phyloP scores from a whole-genome alignment of 108 stramenopile species.

The Fragilaria crotonensis region DNA sequence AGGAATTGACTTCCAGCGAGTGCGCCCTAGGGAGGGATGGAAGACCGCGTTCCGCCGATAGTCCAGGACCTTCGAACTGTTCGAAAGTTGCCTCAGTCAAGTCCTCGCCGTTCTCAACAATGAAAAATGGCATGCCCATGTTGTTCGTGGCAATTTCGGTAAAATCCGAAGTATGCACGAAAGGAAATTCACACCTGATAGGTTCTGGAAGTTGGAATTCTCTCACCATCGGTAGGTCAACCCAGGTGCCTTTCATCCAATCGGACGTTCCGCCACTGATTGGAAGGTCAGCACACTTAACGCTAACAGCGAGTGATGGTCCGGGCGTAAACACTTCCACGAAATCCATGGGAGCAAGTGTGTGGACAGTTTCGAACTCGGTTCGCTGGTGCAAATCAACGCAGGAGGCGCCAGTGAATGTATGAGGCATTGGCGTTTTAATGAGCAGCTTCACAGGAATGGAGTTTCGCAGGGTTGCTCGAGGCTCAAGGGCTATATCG shows the following conservation, averaged over 20 bases:
- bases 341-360: constrained; percentile 34
- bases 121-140: constrained; percentile 29
- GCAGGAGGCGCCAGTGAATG: constrained; percentile 26
- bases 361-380: constrained; percentile 15
- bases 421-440: constrained; percentile 80
- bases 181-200: constrained; percentile 52
- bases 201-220: constrained; percentile 55
- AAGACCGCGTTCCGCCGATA: background rate
- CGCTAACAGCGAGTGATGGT: constrained; percentile 60
- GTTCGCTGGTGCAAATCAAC: background rate
- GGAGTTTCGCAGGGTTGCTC: constrained; percentile 54
- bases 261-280: constrained; percentile 58
- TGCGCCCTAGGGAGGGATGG: background rate
- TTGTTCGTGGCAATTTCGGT: background rate
- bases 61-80: background rate
- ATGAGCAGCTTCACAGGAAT: constrained; percentile 52
- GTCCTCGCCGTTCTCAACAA: constrained; percentile 42
- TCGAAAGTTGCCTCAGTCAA: constrained; percentile 23
- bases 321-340: constrained; percentile 78
- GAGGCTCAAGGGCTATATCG: constrained; percentile 55
- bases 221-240: constrained; percentile 58
- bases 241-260: constrained; percentile 72
- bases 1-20: background rate
- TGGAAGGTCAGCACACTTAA: constrained; percentile 54
- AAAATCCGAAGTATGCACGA: constrained; percentile 10